Percentiles rank a stretch among this genome's conserved stretches.
Conservation (phyloP, 192 early-diverging fungal species). For the Coemansia sp. region DNA sequence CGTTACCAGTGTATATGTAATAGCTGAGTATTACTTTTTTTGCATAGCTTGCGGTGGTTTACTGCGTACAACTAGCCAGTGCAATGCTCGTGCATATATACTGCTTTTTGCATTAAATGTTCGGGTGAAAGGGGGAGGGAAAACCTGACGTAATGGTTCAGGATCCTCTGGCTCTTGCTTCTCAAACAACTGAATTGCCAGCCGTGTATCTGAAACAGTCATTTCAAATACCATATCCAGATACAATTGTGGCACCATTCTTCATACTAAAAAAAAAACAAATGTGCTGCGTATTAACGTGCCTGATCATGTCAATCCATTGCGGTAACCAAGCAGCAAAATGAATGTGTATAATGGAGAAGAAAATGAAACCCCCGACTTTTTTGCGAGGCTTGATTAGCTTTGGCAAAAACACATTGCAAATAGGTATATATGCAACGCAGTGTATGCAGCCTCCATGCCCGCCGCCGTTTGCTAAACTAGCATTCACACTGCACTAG, state of each 20-base stretch:
- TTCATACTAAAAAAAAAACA: neutral
- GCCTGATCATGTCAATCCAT: neutral
- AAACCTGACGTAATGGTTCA: neutral
- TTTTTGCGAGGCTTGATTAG: neutral
- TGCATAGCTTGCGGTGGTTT: neutral
- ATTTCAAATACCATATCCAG: neutral
- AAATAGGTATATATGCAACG: neutral
- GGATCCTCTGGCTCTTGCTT: neutral
- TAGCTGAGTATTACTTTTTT: too few species aligned
- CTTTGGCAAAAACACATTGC: neutral
- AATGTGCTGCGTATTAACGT: neutral
- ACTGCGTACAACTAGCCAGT: neutral
- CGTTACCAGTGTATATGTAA: too few species aligned
- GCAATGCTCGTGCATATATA: neutral
- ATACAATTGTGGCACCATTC: neutral
- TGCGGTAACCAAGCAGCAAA: neutral
- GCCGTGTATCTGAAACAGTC: neutral
- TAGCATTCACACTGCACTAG: neutral
- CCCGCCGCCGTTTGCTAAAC: slow-evolving; percentile 3
- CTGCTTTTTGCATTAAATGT: neutral
- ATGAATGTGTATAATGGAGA: neutral
- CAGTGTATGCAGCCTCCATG: slow-evolving; percentile 8
- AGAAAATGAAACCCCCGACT: neutral
- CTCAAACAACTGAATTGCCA: too few species aligned
- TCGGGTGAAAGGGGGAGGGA: neutral